Evolutionary conservation across 1,284 basidiomycete genomes (phyloP).

Genomic region (Leccinum pachyderme): DNA sequence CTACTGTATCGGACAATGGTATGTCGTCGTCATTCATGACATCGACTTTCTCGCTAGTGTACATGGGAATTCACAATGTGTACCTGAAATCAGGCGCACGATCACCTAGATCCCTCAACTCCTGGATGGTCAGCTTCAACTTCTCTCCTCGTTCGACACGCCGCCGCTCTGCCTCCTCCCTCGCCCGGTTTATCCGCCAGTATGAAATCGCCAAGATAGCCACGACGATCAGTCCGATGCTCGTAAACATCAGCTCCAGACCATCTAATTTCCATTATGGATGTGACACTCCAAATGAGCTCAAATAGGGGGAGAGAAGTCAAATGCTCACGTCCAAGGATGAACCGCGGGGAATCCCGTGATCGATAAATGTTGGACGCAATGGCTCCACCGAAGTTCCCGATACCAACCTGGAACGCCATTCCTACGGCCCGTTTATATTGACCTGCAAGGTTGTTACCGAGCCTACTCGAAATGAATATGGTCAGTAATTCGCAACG

Average conservation of each 20-base stretch:
- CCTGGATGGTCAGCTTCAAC: slow-evolving; percentile 11
- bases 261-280: slow-evolving; percentile 42
- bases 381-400: slow-evolving; percentile 37
- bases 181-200: slow-evolving; percentile 50
- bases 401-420: slow-evolving; percentile 45
- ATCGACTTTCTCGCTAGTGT: not conserved
- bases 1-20: not conserved
- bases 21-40: not conserved
- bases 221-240: slow-evolving; percentile 55
- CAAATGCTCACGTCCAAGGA: slow-evolving; percentile 46
- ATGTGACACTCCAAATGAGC: not conserved
- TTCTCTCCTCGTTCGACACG: slow-evolving; percentile 34
- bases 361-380: slow-evolving; percentile 59
- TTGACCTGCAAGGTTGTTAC: slow-evolving; percentile 48
- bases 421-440: slow-evolving; percentile 49
- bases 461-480: slow-evolving; percentile 33
- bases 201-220: slow-evolving; percentile 52
- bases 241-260: slow-evolving; percentile 66
- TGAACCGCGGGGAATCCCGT: slow-evolving; percentile 56
- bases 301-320: not conserved
- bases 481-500: not conserved
- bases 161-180: slow-evolving; percentile 38
- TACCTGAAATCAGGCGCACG: slow-evolving; percentile 65
- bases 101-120: slow-evolving; percentile 50
- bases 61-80: slow-evolving; percentile 39